These are phyloP conservation scores for Colletotrichum sidae DNA, from an alignment of 2,329 filamentous ascomycete species.

Conservation along the genomic window DNA sequence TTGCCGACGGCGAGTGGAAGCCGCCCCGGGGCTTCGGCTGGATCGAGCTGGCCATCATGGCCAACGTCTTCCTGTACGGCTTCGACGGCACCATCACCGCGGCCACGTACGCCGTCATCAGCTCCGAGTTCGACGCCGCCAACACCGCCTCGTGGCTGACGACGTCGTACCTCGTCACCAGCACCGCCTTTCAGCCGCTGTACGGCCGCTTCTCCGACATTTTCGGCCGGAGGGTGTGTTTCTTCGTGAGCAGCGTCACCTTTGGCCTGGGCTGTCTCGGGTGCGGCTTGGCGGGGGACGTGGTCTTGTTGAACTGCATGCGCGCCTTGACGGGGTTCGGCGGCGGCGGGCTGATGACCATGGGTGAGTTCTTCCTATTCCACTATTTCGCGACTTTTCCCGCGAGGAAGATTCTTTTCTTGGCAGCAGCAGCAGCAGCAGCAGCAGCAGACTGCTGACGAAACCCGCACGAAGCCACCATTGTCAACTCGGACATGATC, in stretches of 20 bases:
- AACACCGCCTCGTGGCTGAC: slow-evolving; percentile 82
- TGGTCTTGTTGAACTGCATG: slow-evolving; percentile 72
- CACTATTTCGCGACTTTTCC: no score
- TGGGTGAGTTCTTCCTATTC: slow-evolving; percentile 60
- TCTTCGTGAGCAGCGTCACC: slow-evolving; percentile 71
- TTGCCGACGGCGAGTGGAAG: slow-evolving; percentile 52
- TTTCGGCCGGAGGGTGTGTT: slow-evolving; percentile 71
- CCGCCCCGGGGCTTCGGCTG: slow-evolving; percentile 64
- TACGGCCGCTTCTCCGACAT: slow-evolving; percentile 79
- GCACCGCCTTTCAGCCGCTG: slow-evolving; percentile 77
- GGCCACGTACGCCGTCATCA: slow-evolving; percentile 79
- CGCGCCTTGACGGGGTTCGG: slow-evolving; percentile 76
- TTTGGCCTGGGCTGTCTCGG: slow-evolving; percentile 74
- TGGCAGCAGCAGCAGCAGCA: no score
- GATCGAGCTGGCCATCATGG: slow-evolving; percentile 72
- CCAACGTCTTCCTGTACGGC: slow-evolving; percentile 73
- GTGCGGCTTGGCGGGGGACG: slow-evolving; percentile 69
- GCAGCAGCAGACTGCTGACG: background rate
- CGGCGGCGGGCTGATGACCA: slow-evolving; percentile 75
- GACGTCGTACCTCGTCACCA: slow-evolving; percentile 78
- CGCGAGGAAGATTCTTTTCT: no score
- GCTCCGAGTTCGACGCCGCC: slow-evolving; percentile 78
- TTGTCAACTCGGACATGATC: slow-evolving; percentile 74
- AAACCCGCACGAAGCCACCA: slow-evolving; percentile 45
- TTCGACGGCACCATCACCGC: slow-evolving; percentile 82